These are phyloP conservation scores for Tylopilus plumbeoviolaceoides DNA, from an alignment of 768 basidiomycete genomes.

Conservation along the genomic window DNA sequence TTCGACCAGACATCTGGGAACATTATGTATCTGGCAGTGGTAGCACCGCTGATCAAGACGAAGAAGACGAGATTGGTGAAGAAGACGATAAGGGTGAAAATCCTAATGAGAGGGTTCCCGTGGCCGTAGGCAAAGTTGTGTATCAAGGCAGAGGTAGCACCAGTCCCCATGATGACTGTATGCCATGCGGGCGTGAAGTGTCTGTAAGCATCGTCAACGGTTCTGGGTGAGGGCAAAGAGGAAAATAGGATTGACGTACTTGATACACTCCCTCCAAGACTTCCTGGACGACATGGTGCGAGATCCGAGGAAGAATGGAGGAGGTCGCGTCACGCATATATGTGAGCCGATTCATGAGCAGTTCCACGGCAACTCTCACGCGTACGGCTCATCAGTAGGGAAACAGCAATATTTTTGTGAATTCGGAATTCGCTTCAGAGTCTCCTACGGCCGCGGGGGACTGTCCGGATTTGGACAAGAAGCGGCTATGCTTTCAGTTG, in stretches of 20 bases:
- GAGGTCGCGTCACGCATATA: neutral
- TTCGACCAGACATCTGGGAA: constrained; percentile 41
- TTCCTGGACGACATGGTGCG: constrained; percentile 25
- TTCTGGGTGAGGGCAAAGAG: neutral
- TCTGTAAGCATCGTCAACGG: constrained; percentile 19
- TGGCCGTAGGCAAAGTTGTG: constrained; percentile 42
- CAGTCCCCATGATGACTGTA: constrained; percentile 47
- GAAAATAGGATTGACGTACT: constrained; percentile 13
- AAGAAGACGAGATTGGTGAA: constrained; percentile 40
- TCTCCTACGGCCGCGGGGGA: neutral
- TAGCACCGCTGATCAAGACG: constrained; percentile 30
- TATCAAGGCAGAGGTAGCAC: constrained; percentile 37
- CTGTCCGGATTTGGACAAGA: neutral
- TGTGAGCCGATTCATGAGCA: neutral
- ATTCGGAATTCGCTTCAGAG: neutral
- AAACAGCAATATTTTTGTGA: neutral
- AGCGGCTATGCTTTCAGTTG: neutral
- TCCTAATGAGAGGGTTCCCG: constrained; percentile 29
- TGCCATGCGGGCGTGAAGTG: constrained; percentile 48
- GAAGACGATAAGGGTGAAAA: constrained; percentile 36
- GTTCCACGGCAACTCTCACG: neutral
- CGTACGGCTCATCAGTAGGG: too few relatives aligned
- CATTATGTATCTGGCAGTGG: constrained; percentile 37
- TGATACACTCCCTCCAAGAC: constrained; percentile 35
- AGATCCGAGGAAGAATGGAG: neutral